Evolutionary conservation across 805 yeast species (phyloP).

Genomic region (Candida easanensis): DNA sequence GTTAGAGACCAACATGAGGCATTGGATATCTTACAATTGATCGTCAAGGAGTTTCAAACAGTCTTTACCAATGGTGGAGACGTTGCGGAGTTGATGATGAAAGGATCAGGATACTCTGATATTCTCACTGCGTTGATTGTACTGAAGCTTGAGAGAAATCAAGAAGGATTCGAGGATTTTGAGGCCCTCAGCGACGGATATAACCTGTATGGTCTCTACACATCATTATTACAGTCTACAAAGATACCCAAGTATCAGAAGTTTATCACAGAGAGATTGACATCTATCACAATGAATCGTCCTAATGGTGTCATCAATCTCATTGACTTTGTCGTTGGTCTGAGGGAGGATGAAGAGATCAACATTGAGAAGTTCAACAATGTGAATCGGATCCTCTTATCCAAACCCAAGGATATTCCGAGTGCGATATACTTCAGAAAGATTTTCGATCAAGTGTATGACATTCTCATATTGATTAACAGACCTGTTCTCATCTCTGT

Average conservation of each 20-base stretch:
- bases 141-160: conserved; percentile 31
- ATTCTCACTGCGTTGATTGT: conserved; percentile 48
- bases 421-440: conserved; percentile 50
- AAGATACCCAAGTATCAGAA: conserved; percentile 44
- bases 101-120: conserved; percentile 69
- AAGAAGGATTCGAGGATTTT: conserved; percentile 25
- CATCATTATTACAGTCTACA: conserved; percentile 51
- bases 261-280: conserved; percentile 48
- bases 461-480: conserved; percentile 54
- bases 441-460: conserved; percentile 65
- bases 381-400: conserved; percentile 60
- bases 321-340: conserved; percentile 73
- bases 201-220: conserved; percentile 58
- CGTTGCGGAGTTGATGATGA: conserved; percentile 45
- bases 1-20: conserved; percentile 9
- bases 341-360: conserved; percentile 69
- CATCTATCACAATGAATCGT: conserved; percentile 53
- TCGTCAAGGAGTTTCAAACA: conserved; percentile 22
- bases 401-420: conserved; percentile 54
- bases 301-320: conserved; percentile 71
- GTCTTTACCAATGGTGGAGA: conserved; percentile 29
- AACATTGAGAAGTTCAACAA: conserved; percentile 63
- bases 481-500: conserved; percentile 59
- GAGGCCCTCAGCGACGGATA: conserved; percentile 60
- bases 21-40: conserved; percentile 6